These are phyloP conservation scores for Plantago elongata DNA, from an alignment of 257 asterid genomes.

Conservation along the genomic window DNA sequence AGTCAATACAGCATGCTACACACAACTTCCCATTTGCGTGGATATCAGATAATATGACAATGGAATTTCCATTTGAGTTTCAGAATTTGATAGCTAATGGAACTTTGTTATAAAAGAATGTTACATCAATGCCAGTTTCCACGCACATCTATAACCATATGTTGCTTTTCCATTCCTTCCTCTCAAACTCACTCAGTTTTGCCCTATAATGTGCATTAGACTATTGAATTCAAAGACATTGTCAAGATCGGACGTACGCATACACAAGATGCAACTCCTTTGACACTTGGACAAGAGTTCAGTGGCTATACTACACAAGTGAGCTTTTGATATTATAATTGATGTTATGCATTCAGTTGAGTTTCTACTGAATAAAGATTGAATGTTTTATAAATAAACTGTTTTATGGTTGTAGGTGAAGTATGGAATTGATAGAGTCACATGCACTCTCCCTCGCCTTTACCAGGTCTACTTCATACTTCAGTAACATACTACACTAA, in stretches of 20 bases:
- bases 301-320: conserved; percentile 98
- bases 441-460: conserved; percentile 83
- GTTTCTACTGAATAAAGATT: too few relatives aligned
- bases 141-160: too few relatives aligned
- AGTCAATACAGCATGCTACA: not conserved
- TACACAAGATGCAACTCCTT: conserved; percentile 98
- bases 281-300: conserved; percentile 98
- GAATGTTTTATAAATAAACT: conserved; percentile 2
- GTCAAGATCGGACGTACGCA: conserved; percentile 99
- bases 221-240: conserved; percentile 79
- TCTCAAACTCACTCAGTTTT: not conserved
- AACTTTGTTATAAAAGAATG: too few relatives aligned
- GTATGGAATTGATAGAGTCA: conserved; percentile 82
- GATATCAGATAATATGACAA: too few relatives aligned
- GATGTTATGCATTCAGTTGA: not conserved
- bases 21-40: too few relatives aligned
- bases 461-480: conserved; percentile 59
- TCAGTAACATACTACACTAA: conserved; percentile 4
- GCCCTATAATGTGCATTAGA: conserved; percentile 33
- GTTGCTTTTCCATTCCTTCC: not conserved
- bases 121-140: too few relatives aligned
- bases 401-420: conserved; percentile 55
- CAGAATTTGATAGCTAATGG: too few relatives aligned
- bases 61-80: too few relatives aligned
- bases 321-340: conserved; percentile 28